Evolutionary conservation across 208 protist species (phyloP).

Genomic region (Entamoeba dispar): DNA sequence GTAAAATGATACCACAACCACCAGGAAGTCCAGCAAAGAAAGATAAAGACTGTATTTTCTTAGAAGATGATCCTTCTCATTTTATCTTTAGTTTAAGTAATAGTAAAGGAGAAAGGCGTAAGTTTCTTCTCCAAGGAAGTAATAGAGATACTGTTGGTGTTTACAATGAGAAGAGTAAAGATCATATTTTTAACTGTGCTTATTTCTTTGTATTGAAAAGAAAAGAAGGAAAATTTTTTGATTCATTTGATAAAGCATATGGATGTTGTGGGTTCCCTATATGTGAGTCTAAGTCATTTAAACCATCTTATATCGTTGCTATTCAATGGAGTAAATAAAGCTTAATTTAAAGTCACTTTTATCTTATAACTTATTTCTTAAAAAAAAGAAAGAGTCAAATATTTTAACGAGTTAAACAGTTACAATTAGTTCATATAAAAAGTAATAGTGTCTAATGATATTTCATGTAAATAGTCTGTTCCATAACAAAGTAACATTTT

Average conservation of each 20-base stretch:
- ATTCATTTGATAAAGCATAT: background rate
- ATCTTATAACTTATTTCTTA: too few relatives aligned
- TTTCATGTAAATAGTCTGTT: too few relatives aligned
- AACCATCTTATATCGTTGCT: background rate
- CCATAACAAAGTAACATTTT: too few relatives aligned
- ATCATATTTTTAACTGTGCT: background rate
- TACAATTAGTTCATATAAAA: too few relatives aligned
- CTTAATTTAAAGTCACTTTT: too few relatives aligned
- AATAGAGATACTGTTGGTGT: background rate
- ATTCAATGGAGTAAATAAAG: background rate
- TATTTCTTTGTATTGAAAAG: background rate
- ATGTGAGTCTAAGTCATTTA: background rate
- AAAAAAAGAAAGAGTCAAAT: too few relatives aligned
- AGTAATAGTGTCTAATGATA: too few relatives aligned
- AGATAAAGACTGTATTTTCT: background rate
- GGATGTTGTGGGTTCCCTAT: background rate
- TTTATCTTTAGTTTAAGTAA: background rate
- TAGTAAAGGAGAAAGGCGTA: background rate
- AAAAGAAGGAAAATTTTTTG: background rate
- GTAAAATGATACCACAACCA: background rate
- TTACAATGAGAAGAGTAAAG: background rate
- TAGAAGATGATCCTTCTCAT: background rate
- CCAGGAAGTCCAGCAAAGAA: background rate
- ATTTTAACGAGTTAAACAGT: too few relatives aligned
- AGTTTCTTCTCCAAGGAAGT: background rate